Base-by-base conservation (phyloP, 2,329 filamentous ascomycete species). In the Dactylellina leptospora region DNA sequence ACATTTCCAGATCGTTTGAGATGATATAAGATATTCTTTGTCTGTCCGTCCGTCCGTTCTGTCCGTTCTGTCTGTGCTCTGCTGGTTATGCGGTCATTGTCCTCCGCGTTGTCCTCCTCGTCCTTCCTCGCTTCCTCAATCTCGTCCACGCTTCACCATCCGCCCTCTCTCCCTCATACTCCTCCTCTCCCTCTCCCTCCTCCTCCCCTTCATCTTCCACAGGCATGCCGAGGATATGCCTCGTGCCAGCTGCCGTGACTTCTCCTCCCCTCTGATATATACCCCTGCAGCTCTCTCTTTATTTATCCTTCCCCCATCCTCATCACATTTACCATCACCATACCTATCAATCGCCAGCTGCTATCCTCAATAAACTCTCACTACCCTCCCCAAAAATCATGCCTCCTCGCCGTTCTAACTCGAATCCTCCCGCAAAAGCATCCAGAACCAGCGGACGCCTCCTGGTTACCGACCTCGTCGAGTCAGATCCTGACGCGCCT, bases 401-500 rank as follows among this genome's bases (percentile, higher is more conserved):
- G 28, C 50, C 50, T 38, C 63, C 63, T 20, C 63, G 55, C 22
- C 51, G 42, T 53, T n/a, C 66, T 62, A 62, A 61, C 30, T 16
- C 50, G 27, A 33, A 27, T 10, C 30, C 27, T 4, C 36, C 40
- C 22, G 16, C 51, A 33, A 64, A 64, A 71, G 66, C 58, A 22
- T 58, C 66, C 38, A 59, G 66, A 8, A 63, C 40, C 44, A 58
- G 51, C 13, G 66, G 66, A 42, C 58, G 66, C 9, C 55, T 71
- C 51, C 58, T 30, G 13, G 66, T 71, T 53, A 63, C 66, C 42
- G 66, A 71, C 58, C 66, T 71, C 51, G 66, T 71, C 50, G 66
- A 71, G 42, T 71, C 66, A 33, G 66, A 71, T 8, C 66, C 58
- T 0, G 66, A 71, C 66, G 66, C 66, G 66, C 66, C 66, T 25